These are phyloP conservation scores for Coemansia sp. DNA, from an alignment of 192 early-diverging fungal species.

Conservation along the genomic window DNA sequence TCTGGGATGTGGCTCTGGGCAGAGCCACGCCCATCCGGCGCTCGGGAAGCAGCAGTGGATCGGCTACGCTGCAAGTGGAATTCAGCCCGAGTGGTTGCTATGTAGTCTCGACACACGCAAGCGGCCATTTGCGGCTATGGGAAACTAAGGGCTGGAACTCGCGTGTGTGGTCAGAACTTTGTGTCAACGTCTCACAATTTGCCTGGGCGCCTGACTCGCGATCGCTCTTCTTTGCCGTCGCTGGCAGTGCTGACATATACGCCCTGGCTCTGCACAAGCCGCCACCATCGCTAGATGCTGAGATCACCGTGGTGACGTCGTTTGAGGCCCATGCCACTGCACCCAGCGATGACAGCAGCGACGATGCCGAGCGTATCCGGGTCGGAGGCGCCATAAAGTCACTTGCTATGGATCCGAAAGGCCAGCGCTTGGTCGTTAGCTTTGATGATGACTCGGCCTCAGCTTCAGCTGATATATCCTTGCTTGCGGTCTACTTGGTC, in stretches of 20 bases:
- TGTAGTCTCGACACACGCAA: slow-evolving; percentile 44
- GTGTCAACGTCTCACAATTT: slow-evolving; percentile 24
- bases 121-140: slow-evolving; percentile 55
- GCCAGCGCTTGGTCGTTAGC: slow-evolving; percentile 50
- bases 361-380: slow-evolving; percentile 30
- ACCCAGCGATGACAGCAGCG: neutral
- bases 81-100: slow-evolving; percentile 46
- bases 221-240: slow-evolving; percentile 43
- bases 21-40: slow-evolving; percentile 48
- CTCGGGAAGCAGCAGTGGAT: slow-evolving; percentile 34
- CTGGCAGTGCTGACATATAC: slow-evolving; percentile 32
- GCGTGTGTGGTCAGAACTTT: slow-evolving; percentile 51
- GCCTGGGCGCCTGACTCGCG: slow-evolving; percentile 54
- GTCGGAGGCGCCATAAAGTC: slow-evolving; percentile 50
- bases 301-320: slow-evolving; percentile 30
- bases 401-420: slow-evolving; percentile 47
- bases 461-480: slow-evolving; percentile 45
- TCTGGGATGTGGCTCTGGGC: slow-evolving; percentile 55
- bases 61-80: slow-evolving; percentile 28
- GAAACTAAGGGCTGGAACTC: slow-evolving; percentile 50
- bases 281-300: slow-evolving; percentile 45
- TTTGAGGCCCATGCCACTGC: slow-evolving; percentile 40
- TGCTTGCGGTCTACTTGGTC: slow-evolving; percentile 52
- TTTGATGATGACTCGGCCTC: slow-evolving; percentile 43
- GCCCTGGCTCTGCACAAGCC: slow-evolving; percentile 40